Evolutionary conservation across 306 rosid species (phyloP).

Genomic region (Purshia tridentata): DNA sequence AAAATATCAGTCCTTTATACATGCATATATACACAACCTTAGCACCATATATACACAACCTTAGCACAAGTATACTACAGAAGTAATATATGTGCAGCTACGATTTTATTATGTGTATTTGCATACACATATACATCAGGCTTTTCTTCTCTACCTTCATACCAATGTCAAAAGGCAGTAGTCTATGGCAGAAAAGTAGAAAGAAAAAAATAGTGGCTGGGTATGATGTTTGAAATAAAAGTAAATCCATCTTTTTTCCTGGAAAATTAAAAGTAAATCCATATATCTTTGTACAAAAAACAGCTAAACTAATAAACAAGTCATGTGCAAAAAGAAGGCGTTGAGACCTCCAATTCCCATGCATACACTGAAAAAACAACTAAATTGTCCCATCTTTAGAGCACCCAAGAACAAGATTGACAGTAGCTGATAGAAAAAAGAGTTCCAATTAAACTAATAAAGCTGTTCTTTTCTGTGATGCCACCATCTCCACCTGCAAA

Average conservation of each 20-base stretch:
- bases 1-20: too few relatives aligned
- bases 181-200: conserved; percentile 12
- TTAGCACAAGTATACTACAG: too few relatives aligned
- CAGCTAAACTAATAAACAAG: conserved; percentile 29
- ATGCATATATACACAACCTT: too few relatives aligned
- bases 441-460: conserved; percentile 47
- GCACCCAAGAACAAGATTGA: conserved; percentile 22
- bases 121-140: too few relatives aligned
- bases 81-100: too few relatives aligned
- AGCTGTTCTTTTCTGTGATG: conserved; percentile 75
- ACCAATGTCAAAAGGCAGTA: conserved; percentile 3
- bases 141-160: too few relatives aligned
- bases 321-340: conserved; percentile 16
- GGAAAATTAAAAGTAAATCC: conserved; percentile 26
- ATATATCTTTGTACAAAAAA: conserved; percentile 44
- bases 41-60: too few relatives aligned
- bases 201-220: conserved; percentile 8
- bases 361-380: conserved; percentile 24
- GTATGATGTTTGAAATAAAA: conserved; percentile 32
- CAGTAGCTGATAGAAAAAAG: conserved; percentile 13
- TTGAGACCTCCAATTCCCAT: conserved; percentile 25
- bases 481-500: conserved; percentile 92
- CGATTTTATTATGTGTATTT: too few relatives aligned
- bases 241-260: not conserved
- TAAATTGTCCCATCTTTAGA: conserved; percentile 25